A percentile compares a stretch with the other conserved stretches of the same genome.
These are phyloP conservation scores for Cyclostephanos invisitatus DNA, from an alignment of 108 stramenopile genomes.

Conservation along the genomic window DNA sequence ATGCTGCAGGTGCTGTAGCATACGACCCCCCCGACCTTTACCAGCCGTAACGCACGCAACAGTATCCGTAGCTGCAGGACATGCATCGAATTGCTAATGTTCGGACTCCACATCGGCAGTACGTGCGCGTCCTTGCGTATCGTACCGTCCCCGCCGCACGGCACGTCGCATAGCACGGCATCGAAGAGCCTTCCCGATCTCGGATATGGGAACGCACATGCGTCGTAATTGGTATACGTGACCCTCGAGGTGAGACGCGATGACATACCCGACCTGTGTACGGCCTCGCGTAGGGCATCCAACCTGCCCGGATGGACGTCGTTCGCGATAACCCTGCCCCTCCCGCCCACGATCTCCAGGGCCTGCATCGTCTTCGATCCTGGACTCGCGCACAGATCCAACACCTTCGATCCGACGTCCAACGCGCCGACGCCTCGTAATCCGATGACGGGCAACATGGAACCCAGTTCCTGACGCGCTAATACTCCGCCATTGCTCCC, in stretches of 20 bases:
- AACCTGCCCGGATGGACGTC: constrained; percentile 77
- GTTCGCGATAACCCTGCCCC: constrained; percentile 73
- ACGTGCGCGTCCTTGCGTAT: constrained; percentile 81
- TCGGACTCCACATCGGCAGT: constrained; percentile 74
- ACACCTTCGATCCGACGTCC: constrained; percentile 41
- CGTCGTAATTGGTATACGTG: constrained; percentile 56
- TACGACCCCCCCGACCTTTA: constrained; percentile 73
- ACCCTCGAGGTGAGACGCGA: constrained; percentile 32
- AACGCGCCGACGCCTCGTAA: constrained; percentile 44
- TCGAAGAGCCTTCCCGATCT: constrained; percentile 54
- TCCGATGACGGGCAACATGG: constrained; percentile 72
- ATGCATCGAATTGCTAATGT: constrained; percentile 64
- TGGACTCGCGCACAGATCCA: constrained; percentile 88
- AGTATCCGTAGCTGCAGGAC: constrained; percentile 76
- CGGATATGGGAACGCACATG: constrained; percentile 42
- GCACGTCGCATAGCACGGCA: constrained; percentile 83
- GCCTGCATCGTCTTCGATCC: constrained; percentile 89
- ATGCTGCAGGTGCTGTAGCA: constrained; percentile 88
- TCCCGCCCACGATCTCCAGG: constrained; percentile 51
- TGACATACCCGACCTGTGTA: constrained; percentile 65
- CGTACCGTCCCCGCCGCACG: constrained; percentile 91
- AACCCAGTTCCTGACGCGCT: constrained; percentile 82
- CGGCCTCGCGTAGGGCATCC: constrained; percentile 60
- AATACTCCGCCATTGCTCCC: constrained; percentile 55
- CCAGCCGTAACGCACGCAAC: constrained; percentile 60